These are phyloP conservation scores for Talaromyces sp. DNA, from an alignment of 2,329 filamentous ascomycete species.

Conservation along the genomic window DNA sequence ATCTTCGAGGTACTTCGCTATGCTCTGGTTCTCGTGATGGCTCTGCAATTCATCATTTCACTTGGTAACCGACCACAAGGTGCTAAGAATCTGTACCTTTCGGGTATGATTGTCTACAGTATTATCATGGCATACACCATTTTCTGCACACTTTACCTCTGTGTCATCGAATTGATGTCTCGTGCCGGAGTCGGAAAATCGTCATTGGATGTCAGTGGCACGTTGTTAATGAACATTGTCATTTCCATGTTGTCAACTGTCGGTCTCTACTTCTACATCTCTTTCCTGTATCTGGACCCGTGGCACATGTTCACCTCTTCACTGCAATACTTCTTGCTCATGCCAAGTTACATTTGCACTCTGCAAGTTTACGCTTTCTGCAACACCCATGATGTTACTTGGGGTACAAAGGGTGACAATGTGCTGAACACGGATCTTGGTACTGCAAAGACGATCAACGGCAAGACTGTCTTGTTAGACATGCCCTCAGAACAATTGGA, in stretches of 20 bases:
- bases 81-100: conserved; percentile 85
- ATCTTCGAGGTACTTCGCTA: conserved; percentile 90
- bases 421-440: conserved; percentile 90
- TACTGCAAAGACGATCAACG: conserved; percentile 75
- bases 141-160: conserved; percentile 86
- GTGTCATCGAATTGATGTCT: conserved; percentile 73
- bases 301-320: conserved; percentile 99
- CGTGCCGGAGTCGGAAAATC: conserved; percentile 46
- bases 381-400: conserved; percentile 98
- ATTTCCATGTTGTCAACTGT: conserved; percentile 86
- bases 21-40: conserved; percentile 81
- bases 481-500: conserved; percentile 98
- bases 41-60: conserved; percentile 92
- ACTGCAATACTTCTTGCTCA: conserved; percentile 86
- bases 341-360: conserved; percentile 94
- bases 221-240: conserved; percentile 93
- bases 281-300: conserved; percentile 92
- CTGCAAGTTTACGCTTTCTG: conserved; percentile 98
- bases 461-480: conserved; percentile 84
- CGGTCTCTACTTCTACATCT: conserved; percentile 95
- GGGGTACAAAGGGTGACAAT: conserved; percentile 99
- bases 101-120: conserved; percentile 84
- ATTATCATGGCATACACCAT: conserved; percentile 96
- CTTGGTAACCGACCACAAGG: conserved; percentile 94
- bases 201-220: conserved; percentile 69